Conservation (phyloP, 352 stramenopile species). For the Phytopythium vexans region DNA sequence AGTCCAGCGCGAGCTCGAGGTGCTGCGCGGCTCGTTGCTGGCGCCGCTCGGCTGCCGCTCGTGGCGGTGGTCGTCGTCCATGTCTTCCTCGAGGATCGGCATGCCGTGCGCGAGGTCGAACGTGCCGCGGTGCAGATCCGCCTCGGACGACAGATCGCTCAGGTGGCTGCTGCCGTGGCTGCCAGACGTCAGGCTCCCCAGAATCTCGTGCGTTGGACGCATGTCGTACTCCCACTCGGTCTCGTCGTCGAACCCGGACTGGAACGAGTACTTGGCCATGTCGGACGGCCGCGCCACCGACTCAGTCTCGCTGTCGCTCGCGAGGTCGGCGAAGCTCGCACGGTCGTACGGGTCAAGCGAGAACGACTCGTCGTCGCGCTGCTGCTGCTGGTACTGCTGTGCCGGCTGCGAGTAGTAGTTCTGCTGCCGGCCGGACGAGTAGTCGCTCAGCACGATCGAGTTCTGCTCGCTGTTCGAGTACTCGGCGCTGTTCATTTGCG, state of each 20-base stretch:
- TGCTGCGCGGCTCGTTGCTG: constrained; percentile 31
- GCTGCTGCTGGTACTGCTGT: constrained; percentile 10
- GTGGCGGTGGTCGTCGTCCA: constrained; percentile 23
- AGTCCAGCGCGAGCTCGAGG: constrained; percentile 53
- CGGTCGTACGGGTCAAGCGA: constrained; percentile 70
- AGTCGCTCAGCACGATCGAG: constrained; percentile 31
- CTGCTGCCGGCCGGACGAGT: constrained; percentile 10
- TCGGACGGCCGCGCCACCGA: constrained; percentile 50
- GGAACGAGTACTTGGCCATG: constrained; percentile 70
- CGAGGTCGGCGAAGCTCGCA: constrained; percentile 66
- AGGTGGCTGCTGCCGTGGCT: constrained; percentile 20
- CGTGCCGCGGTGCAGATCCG: constrained; percentile 34
- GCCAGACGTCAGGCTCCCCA: constrained; percentile 5
- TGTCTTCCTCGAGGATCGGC: constrained; percentile 67
- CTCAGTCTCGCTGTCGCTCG: constrained; percentile 36
- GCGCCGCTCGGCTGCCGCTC: constrained; percentile 12
- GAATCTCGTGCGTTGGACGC: constrained; percentile 24
- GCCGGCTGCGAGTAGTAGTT: constrained; percentile 8
- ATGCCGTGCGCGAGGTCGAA: constrained; percentile 51
- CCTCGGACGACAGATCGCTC: constrained; percentile 33
- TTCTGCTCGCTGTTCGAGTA: constrained; percentile 37
- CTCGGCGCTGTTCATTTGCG: constrained; percentile 17
- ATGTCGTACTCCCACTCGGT: constrained; percentile 71
- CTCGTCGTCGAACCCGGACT: constrained; percentile 70
- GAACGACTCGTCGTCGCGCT: constrained; percentile 50